These are phyloP conservation scores for Mycena filopes DNA, from an alignment of 768 basidiomycete genomes.

Conservation along the genomic window DNA sequence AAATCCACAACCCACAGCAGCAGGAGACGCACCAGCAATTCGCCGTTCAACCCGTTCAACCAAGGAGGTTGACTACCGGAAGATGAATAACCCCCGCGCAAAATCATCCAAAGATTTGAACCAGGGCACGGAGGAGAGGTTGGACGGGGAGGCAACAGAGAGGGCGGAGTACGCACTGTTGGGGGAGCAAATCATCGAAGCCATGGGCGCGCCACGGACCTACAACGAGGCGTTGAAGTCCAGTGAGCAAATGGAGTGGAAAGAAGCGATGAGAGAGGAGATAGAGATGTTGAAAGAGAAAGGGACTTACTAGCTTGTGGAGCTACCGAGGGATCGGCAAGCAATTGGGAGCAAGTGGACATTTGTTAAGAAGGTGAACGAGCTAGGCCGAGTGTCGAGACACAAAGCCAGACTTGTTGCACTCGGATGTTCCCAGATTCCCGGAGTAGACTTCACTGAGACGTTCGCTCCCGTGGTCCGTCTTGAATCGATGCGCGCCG, in stretches of 20 bases:
- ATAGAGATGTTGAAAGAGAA: conserved; percentile 26
- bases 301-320: conserved; percentile 22
- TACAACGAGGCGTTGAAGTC: conserved; percentile 14
- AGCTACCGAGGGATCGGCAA: conserved; percentile 10
- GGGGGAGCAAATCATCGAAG: neutral
- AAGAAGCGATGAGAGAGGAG: conserved; percentile 24
- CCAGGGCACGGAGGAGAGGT: neutral
- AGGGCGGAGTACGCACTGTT: conserved; percentile 5
- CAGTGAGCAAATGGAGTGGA: conserved; percentile 15
- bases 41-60: conserved; percentile 5
- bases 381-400: no score
- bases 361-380: no score
- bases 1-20: conserved; percentile 1
- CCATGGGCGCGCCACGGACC: neutral
- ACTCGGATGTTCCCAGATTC: no score
- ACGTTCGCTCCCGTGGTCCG: no score
- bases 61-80: conserved; percentile 15
- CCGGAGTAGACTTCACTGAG: no score
- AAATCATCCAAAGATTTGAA: neutral
- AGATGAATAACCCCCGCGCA: conserved; percentile 21
- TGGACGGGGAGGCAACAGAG: neutral
- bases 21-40: neutral
- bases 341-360: conserved; percentile 14
- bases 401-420: no score
- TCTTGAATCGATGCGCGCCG: conserved; percentile 27